These are phyloP conservation scores for Zea mays DNA, from an alignment of 176 grass and related monocot genomes.

Conservation along the genomic window DNA sequence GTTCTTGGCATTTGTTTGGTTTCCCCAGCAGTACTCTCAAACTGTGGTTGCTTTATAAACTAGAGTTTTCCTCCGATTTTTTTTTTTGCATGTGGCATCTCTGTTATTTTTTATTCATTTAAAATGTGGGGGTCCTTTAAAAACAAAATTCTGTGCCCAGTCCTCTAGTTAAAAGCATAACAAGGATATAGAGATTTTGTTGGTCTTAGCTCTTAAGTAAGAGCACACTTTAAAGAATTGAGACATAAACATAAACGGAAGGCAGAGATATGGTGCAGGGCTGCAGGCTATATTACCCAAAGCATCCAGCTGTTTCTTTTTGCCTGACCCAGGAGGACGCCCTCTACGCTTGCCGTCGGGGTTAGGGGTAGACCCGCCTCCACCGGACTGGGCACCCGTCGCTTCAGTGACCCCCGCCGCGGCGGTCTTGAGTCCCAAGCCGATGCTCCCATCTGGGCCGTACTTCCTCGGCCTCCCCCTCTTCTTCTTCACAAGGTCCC, in stretches of 20 bases:
- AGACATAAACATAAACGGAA: slow-evolving; percentile 1
- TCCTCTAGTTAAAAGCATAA: background rate
- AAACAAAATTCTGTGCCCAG: background rate
- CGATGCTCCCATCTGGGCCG: slow-evolving; percentile 62
- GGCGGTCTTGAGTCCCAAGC: slow-evolving; percentile 45
- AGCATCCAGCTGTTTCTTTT: slow-evolving; percentile 87
- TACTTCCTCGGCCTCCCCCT: slow-evolving; percentile 97
- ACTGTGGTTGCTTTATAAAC: too few species aligned
- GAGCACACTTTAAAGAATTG: background rate
- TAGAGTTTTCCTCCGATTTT: too few species aligned
- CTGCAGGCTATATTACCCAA: slow-evolving; percentile 63
- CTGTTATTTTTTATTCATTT: slow-evolving; percentile 17
- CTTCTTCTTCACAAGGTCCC: slow-evolving; percentile 87
- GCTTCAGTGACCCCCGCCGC: background rate
- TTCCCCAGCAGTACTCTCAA: too few species aligned
- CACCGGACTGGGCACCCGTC: slow-evolving; percentile 41
- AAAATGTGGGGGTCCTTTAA: slow-evolving; percentile 28
- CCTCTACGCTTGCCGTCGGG: slow-evolving; percentile 69
- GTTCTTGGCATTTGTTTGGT: too few species aligned
- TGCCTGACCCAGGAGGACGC: slow-evolving; percentile 75
- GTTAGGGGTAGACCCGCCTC: slow-evolving; percentile 53
- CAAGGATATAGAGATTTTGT: too few species aligned
- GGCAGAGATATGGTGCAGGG: background rate
- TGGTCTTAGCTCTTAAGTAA: too few species aligned
- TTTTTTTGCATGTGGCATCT: background rate